Evolutionary conservation across 2,329 filamentous ascomycete genomes (phyloP), one percentile per base, ranked within the genome.

Genomic region (Xylariomycetidae sp.): DNA sequence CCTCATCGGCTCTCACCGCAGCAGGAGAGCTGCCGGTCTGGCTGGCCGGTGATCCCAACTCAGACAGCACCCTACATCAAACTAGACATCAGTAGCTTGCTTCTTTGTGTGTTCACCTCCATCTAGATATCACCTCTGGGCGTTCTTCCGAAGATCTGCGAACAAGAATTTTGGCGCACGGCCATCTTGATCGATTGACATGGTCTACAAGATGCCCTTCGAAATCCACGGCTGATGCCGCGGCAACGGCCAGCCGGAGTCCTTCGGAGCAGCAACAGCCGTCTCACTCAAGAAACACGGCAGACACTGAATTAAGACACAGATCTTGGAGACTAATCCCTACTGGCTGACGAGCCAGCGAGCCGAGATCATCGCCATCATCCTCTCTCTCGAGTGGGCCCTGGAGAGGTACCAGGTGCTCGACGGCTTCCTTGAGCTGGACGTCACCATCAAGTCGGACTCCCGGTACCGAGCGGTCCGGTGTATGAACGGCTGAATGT

Each of bases 321-420:
- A n/a, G 20, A n/a, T 23, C 8, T 23, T n/a, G 20, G 20, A 8
- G 20, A 8, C 8, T n/a, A 23, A 23, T 8, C 8, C 20, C 20
- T n/a, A 23, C n/a, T 8, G 8, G 20, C 8, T 23, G 6, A 62
- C 60, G 3, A 62, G 50, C 33, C 57, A 61, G 38, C 43, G 58
- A 33, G 59, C 61, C 8, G 59, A 66, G 34, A 38, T 64, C 13
- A 34, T 34, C 2, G 58, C 56, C 25, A 46, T 61, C 34, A 68
- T 75, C 26, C 33, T 75, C 25, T 73, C 61, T 13, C 57, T 77
- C 18, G 55, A 65, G 12, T 51, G 69, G 33, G 72, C 69, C 7
- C 39, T 76, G 20, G 27, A 53, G 11, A 50, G 36, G 33, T 48
- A 48, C 23, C 0, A 45, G 0, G 23, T 45, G 3, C 40, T 61